These are phyloP conservation scores for Spizellomyces punctatus DNA, from an alignment of 192 early-diverging fungal species.

Conservation along the genomic window DNA sequence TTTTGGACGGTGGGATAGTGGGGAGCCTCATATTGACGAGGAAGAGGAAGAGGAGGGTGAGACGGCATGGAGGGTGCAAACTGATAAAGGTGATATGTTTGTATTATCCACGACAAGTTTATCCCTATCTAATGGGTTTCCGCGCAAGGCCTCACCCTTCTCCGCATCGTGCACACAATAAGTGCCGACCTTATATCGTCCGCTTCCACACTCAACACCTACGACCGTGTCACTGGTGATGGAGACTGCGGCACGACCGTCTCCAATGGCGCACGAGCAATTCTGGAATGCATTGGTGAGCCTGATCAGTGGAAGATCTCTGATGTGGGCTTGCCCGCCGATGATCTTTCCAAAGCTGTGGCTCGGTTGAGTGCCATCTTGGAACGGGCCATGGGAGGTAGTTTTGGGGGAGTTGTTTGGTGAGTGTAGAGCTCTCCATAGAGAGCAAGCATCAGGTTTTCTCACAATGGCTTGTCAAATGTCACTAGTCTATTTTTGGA, in stretches of 20 bases:
- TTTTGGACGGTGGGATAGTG: background rate
- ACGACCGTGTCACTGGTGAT: constrained; percentile 78
- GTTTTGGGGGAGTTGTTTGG: constrained; percentile 78
- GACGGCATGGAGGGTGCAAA: background rate
- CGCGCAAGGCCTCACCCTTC: too few species aligned
- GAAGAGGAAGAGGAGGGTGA: background rate
- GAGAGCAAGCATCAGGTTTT: constrained; percentile 63
- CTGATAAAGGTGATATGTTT: background rate
- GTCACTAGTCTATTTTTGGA: constrained; percentile 15
- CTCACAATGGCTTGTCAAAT: background rate
- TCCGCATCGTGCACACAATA: too few species aligned
- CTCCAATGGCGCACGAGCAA: constrained; percentile 59
- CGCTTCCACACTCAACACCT: constrained; percentile 52
- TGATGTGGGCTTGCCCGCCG: constrained; percentile 28
- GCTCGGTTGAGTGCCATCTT: constrained; percentile 64
- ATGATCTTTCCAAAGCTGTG: constrained; percentile 58
- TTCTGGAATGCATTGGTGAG: background rate
- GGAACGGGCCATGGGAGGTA: constrained; percentile 79
- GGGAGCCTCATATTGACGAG: constrained; percentile 6
- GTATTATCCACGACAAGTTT: background rate
- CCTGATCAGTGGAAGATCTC: constrained; percentile 2
- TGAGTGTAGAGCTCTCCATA: constrained; percentile 50
- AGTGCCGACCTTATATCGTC: too few species aligned
- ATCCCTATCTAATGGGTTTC: too few species aligned
- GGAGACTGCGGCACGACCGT: constrained; percentile 83